Evolutionary conservation across 202 grass and related monocot species (phyloP).

Genomic region (Panicum hallii): DNA sequence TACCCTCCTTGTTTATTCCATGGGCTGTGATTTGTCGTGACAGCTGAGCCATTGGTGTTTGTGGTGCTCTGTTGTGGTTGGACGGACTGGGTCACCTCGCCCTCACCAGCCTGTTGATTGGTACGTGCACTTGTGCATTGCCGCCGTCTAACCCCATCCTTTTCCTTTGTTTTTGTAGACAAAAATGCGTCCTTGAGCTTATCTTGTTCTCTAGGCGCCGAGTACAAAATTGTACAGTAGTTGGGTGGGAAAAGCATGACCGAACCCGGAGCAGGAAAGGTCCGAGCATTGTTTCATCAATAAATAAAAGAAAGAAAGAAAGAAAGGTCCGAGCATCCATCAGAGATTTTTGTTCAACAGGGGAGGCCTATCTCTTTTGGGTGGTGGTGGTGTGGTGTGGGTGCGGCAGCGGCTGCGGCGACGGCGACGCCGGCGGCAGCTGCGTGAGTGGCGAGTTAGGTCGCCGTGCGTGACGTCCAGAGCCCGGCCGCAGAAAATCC

Average conservation of each 20-base stretch:
- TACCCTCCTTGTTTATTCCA: not conserved
- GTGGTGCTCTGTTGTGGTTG: not conserved
- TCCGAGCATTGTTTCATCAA: not conserved
- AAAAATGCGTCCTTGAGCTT: not conserved
- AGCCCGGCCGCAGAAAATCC: slow-evolving; percentile 31
- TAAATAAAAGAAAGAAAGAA: not conserved
- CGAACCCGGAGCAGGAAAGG: not conserved
- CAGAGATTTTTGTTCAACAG: not conserved
- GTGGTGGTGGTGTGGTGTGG: not conserved
- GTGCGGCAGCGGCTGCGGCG: not conserved
- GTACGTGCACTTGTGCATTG: not conserved
- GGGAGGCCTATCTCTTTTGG: not conserved
- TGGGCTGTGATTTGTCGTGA: slow-evolving; percentile 38
- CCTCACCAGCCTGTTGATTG: slow-evolving; percentile 19
- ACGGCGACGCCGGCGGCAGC: not conserved
- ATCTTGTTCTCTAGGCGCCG: not conserved
- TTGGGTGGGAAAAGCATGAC: not conserved
- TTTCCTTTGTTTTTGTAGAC: not conserved
- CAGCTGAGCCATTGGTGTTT: slow-evolving; percentile 42
- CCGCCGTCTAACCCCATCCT: not conserved
- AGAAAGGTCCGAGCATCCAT: not conserved
- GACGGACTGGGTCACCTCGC: slow-evolving; percentile 27
- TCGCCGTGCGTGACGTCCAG: not conserved
- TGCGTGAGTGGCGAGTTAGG: not conserved
- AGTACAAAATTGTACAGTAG: slow-evolving; percentile 1